These are phyloP conservation scores for Colletotrichum tropicale DNA, from an alignment of 2,329 filamentous ascomycete genomes.

Conservation along the genomic window DNA sequence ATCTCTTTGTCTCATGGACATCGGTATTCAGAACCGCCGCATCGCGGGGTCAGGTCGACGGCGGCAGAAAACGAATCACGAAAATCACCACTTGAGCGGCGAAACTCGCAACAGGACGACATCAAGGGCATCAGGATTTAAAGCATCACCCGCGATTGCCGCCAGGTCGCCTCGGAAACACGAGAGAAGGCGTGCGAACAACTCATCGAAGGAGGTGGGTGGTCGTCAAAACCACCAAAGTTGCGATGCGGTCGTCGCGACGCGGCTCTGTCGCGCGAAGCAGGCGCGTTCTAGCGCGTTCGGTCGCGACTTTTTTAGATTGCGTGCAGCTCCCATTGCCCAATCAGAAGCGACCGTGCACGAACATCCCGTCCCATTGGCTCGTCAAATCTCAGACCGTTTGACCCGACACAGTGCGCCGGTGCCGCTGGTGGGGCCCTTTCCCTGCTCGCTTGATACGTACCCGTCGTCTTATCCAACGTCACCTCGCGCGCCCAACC, in stretches of 20 bases:
- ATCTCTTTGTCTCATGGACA: neutral
- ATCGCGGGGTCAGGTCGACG: neutral
- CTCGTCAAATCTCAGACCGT: neutral
- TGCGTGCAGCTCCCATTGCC: slow-evolving; percentile 4
- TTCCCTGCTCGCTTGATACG: neutral
- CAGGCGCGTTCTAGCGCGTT: slow-evolving; percentile 6
- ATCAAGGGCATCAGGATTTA: neutral
- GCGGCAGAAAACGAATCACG: neutral
- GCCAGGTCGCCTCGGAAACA: neutral
- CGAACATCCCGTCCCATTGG: neutral
- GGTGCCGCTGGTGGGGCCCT: neutral
- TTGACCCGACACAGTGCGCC: slow-evolving; percentile 12
- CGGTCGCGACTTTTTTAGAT: slow-evolving; percentile 10
- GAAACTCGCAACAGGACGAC: neutral
- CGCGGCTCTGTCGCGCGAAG: neutral
- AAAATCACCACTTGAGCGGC: neutral
- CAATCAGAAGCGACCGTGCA: neutral
- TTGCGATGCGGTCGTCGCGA: slow-evolving; percentile 11
- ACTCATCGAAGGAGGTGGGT: neutral
- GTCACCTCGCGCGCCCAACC: neutral
- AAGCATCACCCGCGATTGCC: neutral
- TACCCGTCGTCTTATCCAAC: slow-evolving; percentile 1
- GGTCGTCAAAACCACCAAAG: neutral
- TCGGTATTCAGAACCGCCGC: neutral
- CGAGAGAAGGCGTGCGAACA: neutral